phyloP scores from a whole-genome alignment of 2,329 filamentous ascomycete species.

The Chaetomium sp. region DNA sequence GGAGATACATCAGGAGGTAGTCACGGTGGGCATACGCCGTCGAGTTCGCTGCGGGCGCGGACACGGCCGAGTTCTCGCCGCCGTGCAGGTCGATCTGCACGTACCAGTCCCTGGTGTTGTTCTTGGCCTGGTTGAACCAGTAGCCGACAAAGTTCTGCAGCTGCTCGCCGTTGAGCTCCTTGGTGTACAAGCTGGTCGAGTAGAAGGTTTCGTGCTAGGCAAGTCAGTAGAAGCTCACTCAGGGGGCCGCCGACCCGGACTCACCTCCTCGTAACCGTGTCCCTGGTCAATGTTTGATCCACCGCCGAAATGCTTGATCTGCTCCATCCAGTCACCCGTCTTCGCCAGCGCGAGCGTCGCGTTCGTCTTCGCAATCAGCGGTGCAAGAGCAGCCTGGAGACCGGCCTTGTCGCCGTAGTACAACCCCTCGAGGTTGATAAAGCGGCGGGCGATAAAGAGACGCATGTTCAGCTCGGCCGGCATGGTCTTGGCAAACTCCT shows the following conservation, averaged over 20 bases:
- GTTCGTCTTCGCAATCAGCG: slow-evolving; percentile 41
- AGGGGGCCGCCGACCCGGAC: not conserved
- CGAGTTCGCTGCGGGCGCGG: slow-evolving; percentile 35
- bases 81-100: slow-evolving; percentile 48
- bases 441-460: slow-evolving; percentile 42
- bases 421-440: slow-evolving; percentile 44
- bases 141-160: slow-evolving; percentile 45
- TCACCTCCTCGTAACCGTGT: slow-evolving; percentile 37
- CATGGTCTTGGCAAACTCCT: slow-evolving; percentile 41
- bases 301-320: slow-evolving; percentile 41
- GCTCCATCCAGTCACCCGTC: slow-evolving; percentile 39
- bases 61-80: slow-evolving; percentile 45
- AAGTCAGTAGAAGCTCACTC: slow-evolving; percentile 1
- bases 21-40: slow-evolving; percentile 48
- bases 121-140: slow-evolving; percentile 45
- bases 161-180: slow-evolving; percentile 41
- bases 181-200: slow-evolving; percentile 46
- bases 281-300: slow-evolving; percentile 38
- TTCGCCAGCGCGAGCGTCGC: slow-evolving; percentile 41
- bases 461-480: slow-evolving; percentile 48
- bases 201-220: slow-evolving; percentile 48
- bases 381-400: slow-evolving; percentile 40
- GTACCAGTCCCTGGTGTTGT: slow-evolving; percentile 45
- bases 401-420: slow-evolving; percentile 44
- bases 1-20: slow-evolving; percentile 53